phyloP scores from a whole-genome alignment of 495 filamentous ascomycete species.

The Talaromyces thailandensis region DNA sequence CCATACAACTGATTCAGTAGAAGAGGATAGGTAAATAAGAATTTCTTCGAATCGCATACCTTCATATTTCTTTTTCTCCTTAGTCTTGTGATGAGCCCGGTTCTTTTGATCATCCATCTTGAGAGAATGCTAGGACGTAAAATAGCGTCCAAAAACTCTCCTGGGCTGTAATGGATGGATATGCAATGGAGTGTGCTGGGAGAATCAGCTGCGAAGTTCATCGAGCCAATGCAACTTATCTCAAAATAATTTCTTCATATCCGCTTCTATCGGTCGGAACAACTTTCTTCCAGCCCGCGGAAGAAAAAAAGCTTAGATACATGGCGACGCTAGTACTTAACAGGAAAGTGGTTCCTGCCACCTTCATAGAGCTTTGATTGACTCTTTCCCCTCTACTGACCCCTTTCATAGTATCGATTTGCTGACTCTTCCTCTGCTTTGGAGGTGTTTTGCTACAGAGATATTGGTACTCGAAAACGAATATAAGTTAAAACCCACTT shows the following conservation, averaged over 20 bases:
- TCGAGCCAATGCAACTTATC: background rate
- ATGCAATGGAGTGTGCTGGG: background rate
- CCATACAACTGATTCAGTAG: slow-evolving; percentile 5
- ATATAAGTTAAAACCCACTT: background rate
- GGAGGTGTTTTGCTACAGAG: background rate
- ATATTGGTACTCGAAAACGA: background rate
- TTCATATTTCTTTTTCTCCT: slow-evolving; percentile 81
- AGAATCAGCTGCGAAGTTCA: background rate
- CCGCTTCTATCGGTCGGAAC: slow-evolving; percentile 7
- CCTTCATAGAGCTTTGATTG: background rate
- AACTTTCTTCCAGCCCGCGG: background rate
- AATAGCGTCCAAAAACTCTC: background rate
- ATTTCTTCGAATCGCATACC: slow-evolving; percentile 20
- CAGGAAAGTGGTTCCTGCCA: background rate
- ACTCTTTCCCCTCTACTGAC: background rate
- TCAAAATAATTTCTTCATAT: slow-evolving; percentile 8
- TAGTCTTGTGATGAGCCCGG: slow-evolving; percentile 73
- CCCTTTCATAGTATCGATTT: background rate
- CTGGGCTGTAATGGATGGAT: background rate
- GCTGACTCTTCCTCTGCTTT: background rate
- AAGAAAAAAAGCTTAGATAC: background rate
- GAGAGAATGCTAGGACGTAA: background rate
- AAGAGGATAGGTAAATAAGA: background rate
- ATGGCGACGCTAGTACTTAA: background rate
- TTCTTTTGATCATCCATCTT: slow-evolving; percentile 80